Base-by-base conservation (phyloP, 2,329 filamentous ascomycete species). In the Magnaporthiopsis poae region DNA sequence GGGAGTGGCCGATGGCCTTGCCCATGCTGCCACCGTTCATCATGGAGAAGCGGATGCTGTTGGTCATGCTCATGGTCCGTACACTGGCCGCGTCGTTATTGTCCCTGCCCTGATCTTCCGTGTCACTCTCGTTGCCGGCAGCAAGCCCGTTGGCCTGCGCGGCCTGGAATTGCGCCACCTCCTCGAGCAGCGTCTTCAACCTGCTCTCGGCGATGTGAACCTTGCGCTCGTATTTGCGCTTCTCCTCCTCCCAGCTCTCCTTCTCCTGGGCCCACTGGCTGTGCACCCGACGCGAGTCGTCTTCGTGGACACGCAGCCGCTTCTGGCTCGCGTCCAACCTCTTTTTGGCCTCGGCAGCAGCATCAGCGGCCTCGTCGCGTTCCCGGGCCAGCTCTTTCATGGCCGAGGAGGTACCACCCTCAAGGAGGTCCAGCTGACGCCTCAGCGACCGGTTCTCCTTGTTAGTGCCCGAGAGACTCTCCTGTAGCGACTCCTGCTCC, bases 131-230 rank as follows among this genome's bases (percentile, higher is more conserved):
- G 3, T 78, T 70, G 21, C 76, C 77, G 59, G 36, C 39, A 2
- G 60, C 64, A 12, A 60, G 56, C 15, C 52, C 64, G 29, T 39
- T 25, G 31, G 81, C 77, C 63, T 85, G 83, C 2, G 80, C 80
- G 61, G 82, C 82, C 71, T 92, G 87, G 67, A 87, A 86, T 8
- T 60, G 59, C n/a, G 88, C 87, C 64, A 99, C 86, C 76, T 98
- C 95, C 56, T 94, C 91, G 61, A 99, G 81, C 13, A 99, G 85
- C 13, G 86, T 83, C 75, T 94, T 95, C 66, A 99, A 77, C 56
- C 94, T 88, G 36, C 85, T 90, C 78, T 99, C 95, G 1, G 92
- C 90, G n/a, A 97, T 84, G 75, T 98, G 93, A 18, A 96, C 80
- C 71, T 90, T 92, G 67, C 91, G 88, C 76, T 99, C 94, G 68